Conservation (phyloP, 306 rosid species). For the Malus sieversii region DNA sequence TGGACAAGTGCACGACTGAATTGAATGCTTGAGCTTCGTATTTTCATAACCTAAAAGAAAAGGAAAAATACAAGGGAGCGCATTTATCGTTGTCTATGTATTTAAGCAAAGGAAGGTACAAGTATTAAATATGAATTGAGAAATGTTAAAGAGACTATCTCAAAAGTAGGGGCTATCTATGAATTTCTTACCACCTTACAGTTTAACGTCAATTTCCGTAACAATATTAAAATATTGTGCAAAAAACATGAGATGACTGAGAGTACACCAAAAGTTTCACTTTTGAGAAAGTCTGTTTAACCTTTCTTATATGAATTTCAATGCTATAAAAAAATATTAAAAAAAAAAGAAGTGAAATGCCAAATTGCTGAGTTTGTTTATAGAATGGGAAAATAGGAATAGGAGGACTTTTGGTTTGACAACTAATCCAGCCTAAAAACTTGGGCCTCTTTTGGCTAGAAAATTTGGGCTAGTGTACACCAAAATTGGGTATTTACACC, state of each 20-base stretch:
- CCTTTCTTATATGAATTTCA: not conserved
- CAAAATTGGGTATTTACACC: too few species aligned
- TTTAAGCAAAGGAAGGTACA: not conserved
- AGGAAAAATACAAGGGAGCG: not conserved
- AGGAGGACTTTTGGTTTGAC: not conserved
- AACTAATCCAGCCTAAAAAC: not conserved
- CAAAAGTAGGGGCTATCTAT: too few species aligned
- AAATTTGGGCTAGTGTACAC: not conserved
- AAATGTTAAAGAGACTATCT: too few species aligned
- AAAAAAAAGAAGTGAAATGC: too few species aligned
- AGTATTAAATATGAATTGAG: not conserved
- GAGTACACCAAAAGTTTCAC: too few species aligned
- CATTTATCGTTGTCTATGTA: not conserved
- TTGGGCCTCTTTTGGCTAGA: not conserved
- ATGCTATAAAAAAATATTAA: not conserved
- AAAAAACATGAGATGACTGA: too few species aligned
- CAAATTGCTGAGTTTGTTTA: not conserved
- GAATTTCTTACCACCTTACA: too few species aligned
- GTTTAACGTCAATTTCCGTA: too few species aligned
- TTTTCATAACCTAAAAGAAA: not conserved
- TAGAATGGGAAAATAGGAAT: not conserved
- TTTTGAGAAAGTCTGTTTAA: too few species aligned
- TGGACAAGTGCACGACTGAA: not conserved
- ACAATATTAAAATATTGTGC: too few species aligned
- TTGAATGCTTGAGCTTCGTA: not conserved